Evolutionary conservation across 257 asterid genomes (phyloP).

Genomic region (Nicotiana obtusifolia): DNA sequence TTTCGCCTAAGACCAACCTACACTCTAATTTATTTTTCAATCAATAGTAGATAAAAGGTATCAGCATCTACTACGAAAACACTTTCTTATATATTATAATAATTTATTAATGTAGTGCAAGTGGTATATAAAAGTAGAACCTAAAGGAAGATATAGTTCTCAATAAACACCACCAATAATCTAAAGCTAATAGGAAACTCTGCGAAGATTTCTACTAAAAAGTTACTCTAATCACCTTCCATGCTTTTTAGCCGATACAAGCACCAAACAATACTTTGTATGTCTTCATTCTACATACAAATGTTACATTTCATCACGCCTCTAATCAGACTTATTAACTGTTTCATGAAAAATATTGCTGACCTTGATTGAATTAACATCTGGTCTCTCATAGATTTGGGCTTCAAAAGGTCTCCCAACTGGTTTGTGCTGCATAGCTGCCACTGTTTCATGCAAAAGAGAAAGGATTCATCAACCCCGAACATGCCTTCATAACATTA

Average conservation of each 20-base stretch:
- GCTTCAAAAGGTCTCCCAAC: slow-evolving; percentile 44
- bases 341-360: slow-evolving; percentile 14
- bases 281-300: not conserved
- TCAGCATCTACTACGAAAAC: not conserved
- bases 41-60: not conserved
- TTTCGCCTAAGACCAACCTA: not conserved
- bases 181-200: not conserved
- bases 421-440: slow-evolving; percentile 45
- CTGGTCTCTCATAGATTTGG: slow-evolving; percentile 49
- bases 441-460: slow-evolving; percentile 36
- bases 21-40: not conserved
- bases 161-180: not conserved
- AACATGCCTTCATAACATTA: slow-evolving; percentile 1
- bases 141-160: not conserved
- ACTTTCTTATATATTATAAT: not conserved
- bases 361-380: slow-evolving; percentile 60
- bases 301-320: not conserved
- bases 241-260: not conserved
- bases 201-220: not conserved
- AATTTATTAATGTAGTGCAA: not conserved
- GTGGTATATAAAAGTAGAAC: not conserved
- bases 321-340: not conserved
- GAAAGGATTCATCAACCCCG: slow-evolving; percentile 20
- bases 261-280: not conserved
- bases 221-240: not conserved